Base-by-base conservation (phyloP, 2,329 filamentous ascomycete genomes). In the Hypoxylon sp. region DNA sequence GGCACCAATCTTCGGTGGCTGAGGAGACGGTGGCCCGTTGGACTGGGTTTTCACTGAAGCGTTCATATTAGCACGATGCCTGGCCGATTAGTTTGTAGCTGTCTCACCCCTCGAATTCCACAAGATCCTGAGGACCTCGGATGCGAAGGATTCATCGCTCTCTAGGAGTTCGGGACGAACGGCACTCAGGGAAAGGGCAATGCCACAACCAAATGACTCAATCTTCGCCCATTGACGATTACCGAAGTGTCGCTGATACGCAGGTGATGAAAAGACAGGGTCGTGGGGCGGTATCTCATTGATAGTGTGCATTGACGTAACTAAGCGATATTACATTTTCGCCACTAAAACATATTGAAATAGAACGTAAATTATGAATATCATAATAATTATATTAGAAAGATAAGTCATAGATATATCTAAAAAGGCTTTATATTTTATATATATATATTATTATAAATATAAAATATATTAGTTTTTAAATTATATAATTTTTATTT, bases 41-140 rank as follows among this genome's bases (percentile, higher is more conserved):
- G 61, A 67, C 32, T 67, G 68, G 39, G 64, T 68, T 17, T 26
- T 37, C 43, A 70, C 68, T 70, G 32, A 15, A 10, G 8, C 32
- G 4, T 34, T 34, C 8, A 26, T 34, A 10, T 34, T 34, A 15
- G 32, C 32, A 15, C 11, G 4, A 10, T 10, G 32, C 11, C 32
- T 34, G 32, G 4, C 32, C 5, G 13, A n/a, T n/a, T n/a, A n/a
- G n/a, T n/a, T n/a, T n/a, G 24, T 26, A 26, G 24, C 24, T 7
- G 7, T 24, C 67, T 3, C 62, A 68, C 64, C 47, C 62, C 66
- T 64, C 56, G 66, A 52, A 30, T 68, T 64, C 68, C 66, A 70
- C 39, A 70, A 52, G 39, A 59, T 59, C 44, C 43, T 67, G 52
- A 70, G 62, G n/a, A 65, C 61, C 37, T 68, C 68, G 1, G 58